Evolutionary conservation across 2,329 filamentous ascomycete species (phyloP).

Genomic region (Hypoxylon sp.): DNA sequence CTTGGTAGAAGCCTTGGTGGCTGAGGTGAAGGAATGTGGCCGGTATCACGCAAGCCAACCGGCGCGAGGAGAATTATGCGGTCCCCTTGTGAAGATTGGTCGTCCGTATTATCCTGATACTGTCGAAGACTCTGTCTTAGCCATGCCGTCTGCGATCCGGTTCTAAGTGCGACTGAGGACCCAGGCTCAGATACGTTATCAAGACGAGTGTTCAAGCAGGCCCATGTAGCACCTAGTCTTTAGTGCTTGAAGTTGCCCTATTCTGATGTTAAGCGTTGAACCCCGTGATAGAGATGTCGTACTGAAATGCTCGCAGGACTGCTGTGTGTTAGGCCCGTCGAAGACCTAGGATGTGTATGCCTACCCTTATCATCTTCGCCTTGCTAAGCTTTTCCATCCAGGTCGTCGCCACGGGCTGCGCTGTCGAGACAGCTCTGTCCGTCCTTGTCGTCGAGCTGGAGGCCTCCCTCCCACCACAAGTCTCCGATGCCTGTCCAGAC

Average conservation of each 20-base stretch:
- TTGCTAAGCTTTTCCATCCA: not conserved
- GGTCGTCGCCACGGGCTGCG: not conserved
- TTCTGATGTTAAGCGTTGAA: not conserved
- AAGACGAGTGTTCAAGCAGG: not conserved
- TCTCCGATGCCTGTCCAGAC: too few species aligned
- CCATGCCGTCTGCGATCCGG: too few species aligned
- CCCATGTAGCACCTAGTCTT: not conserved
- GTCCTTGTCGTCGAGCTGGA: not conserved
- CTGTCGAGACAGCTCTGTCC: not conserved
- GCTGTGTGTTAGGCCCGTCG: too few species aligned
- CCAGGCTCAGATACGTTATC: not conserved
- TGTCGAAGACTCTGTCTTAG: not conserved
- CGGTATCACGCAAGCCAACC: not conserved
- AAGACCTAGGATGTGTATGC: not conserved
- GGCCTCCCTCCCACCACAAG: too few species aligned
- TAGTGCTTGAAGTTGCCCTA: not conserved
- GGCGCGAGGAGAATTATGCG: not conserved
- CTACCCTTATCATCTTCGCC: not conserved
- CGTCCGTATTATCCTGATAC: not conserved
- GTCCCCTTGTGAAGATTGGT: not conserved
- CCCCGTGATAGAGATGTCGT: not conserved
- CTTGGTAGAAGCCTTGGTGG: not conserved
- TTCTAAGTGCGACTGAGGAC: not conserved
- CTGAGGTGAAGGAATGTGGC: not conserved
- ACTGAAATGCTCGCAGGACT: too few species aligned